Base-by-base conservation (phyloP, 352 stramenopile genomes). In the Globisporangium uncinulatum region DNA sequence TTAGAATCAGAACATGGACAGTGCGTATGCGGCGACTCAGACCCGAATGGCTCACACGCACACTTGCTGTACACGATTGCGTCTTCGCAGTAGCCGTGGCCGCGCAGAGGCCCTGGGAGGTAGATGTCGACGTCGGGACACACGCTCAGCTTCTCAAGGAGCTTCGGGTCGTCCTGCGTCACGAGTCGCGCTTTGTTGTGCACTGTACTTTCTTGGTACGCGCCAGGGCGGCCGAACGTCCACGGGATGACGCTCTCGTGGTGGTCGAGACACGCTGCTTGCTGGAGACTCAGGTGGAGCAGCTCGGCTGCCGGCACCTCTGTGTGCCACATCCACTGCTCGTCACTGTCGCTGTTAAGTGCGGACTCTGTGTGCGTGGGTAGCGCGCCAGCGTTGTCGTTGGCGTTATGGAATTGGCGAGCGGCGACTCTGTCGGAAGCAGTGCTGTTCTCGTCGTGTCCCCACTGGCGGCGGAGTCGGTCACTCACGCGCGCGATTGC, bases 61-160 rank as follows among this genome's bases (percentile, higher is more conserved):
- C 74, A 85, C 42, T 87, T 85, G 6, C 75, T 67, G 54, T 88
- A 90, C 7, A 71, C 79, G 24, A 72, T 65, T 4, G 68, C 70
- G 50, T 90, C 79, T 50, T 90, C 79, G 62, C 79, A 90, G 64
- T 90, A 90, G 34, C 79, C 77, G 43, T 80, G 69, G 17, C 56
- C 63, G 14, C 77, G 74, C 4, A 29, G 24, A 29, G 24, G 24
- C 24, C 24, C 24, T 0, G 79, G 75, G 24, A 84, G 51, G 66
- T 80, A 90, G 43, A 90, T 68, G 42, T 88, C 79, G n/a, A 89
- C 61, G 56, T 85, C 76, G 0, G 77, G 62, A 49, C 79, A 92
- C 41, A 65, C 49, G 32, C 65, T 45, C 32, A 89, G 48, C 39
- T 19, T 17, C 2, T 11, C 39, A 17, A 44, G 39, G 13, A 44